Base-by-base conservation (phyloP, 805 yeast genomes). In the Pichia nanzhaoensis region DNA sequence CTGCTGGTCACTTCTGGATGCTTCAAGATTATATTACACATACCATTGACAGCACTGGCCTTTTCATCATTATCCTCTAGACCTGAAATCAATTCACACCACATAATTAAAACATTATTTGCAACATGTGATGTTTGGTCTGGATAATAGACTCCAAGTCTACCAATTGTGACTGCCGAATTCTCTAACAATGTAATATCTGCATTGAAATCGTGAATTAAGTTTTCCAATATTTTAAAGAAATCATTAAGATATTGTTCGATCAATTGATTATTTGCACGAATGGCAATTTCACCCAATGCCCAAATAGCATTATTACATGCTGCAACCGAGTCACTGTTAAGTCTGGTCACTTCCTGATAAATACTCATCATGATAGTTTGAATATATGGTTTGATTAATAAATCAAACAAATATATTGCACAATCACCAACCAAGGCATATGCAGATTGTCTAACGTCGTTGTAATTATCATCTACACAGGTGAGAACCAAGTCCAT, bases 281-380 rank as follows among this genome's bases (percentile, higher is more conserved):
- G 75, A 56, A 89, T 69, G 3, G 87, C 73, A 27, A 93, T 78
- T 61, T 93, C 95, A 37, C 99, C 98, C 13, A 85, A 66, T 2
- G 96, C 78, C 99, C 99, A 93, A 41, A 87, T 80, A 1, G 98
- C 93, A 63, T 93, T 93, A 64, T 85, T 86, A 55, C 82, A 81
- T 2, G 84, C 88, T 0, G 91, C 78, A 48, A 67, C 71, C 2
- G 80, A 68, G 16, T 42, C 35, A 38, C 66, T 67, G 56, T 64
- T 71, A 9, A 69, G 64, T 48, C 72, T 69, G 51, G 78, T 74
- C 54, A 84, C 73, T 61, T 85, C 95, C 47, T 75, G 75, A 4
- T 84, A 80, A 50, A 89, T 79, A 48, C 79, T 73, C n/a, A 78
- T 69, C 50, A 88, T 65, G 18, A 86, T 66, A 37, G 74, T 73